Percentiles rank a stretch among this genome's conserved stretches.
phyloP scores from a whole-genome alignment of 2,329 filamentous ascomycete species.

The Anthostomella pinea region DNA sequence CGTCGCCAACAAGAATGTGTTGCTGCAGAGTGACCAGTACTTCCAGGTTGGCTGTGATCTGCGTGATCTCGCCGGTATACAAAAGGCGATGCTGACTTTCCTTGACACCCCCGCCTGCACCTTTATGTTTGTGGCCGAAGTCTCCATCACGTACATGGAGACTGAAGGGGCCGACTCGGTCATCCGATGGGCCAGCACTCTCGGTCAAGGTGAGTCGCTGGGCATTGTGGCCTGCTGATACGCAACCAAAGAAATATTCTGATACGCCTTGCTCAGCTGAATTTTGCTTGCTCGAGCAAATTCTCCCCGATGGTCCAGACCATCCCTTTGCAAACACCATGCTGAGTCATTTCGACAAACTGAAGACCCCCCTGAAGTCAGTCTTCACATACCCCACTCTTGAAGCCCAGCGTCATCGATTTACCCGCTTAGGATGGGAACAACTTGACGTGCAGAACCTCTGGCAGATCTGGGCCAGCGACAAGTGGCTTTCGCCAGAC shows the following conservation, averaged over 20 bases:
- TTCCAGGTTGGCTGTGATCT: constrained; percentile 80
- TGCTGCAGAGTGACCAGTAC: constrained; percentile 68
- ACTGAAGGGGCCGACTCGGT: constrained; percentile 68
- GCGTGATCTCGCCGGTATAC: constrained; percentile 61
- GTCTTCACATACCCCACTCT: constrained; percentile 67
- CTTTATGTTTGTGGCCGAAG: constrained; percentile 82
- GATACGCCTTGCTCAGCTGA: constrained; percentile 48
- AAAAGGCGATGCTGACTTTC: constrained; percentile 55
- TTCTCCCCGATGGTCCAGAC: constrained; percentile 70
- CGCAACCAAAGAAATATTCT: constrained; percentile 8
- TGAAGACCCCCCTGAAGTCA: constrained; percentile 74
- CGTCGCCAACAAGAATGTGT: constrained; percentile 42
- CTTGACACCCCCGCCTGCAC: constrained; percentile 56
- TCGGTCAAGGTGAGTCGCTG: constrained; percentile 59
- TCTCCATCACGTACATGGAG: constrained; percentile 89
- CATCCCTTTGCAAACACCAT: constrained; percentile 88
- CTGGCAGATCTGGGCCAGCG: constrained; percentile 79
- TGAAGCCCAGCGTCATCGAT: constrained; percentile 65
- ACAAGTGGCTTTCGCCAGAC: constrained; percentile 58
- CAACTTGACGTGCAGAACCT: constrained; percentile 63
- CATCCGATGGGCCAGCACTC: constrained; percentile 71
- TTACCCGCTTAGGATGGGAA: constrained; percentile 66
- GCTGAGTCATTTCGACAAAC: constrained; percentile 77
- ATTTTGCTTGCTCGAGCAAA: constrained; percentile 85
- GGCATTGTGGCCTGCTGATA: not conserved